A percentile compares a stretch with the other conserved stretches of the same genome.
Evolutionary conservation across 768 basidiomycete species (phyloP).

Genomic region (Naganishia vishniacii): DNA sequence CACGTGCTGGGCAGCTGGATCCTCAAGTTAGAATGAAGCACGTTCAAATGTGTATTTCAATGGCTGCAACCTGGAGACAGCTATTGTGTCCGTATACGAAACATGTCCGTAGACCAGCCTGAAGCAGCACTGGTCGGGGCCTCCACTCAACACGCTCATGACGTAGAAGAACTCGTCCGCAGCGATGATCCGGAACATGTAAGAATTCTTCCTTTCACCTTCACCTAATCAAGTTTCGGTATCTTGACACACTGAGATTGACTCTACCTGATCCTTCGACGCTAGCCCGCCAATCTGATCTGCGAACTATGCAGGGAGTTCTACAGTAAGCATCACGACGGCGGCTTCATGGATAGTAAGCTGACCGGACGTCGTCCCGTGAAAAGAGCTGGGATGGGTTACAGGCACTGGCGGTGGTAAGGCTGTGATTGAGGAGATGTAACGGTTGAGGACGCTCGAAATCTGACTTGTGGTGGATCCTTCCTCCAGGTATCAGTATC

Average conservation of each 20-base stretch:
- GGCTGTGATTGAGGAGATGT: background rate
- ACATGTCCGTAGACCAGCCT: constrained; percentile 5
- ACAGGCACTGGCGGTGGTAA: constrained; percentile 68
- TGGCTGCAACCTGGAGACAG: too few species aligned
- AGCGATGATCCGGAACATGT: constrained; percentile 53
- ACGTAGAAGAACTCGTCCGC: constrained; percentile 40
- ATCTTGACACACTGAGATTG: constrained; percentile 1
- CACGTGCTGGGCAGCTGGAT: constrained; percentile 1
- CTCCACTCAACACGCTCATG: constrained; percentile 5
- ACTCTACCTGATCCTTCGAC: constrained; percentile 1
- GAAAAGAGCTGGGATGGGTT: constrained; percentile 69
- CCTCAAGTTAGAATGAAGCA: too few species aligned
- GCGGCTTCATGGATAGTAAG: background rate
- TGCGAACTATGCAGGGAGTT: constrained; percentile 77
- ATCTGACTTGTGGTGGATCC: too few species aligned
- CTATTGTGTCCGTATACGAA: too few species aligned
- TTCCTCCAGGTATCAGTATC: constrained; percentile 73
- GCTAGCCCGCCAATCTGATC: constrained; percentile 78
- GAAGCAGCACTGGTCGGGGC: constrained; percentile 7
- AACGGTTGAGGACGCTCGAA: too few species aligned
- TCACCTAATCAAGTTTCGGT: background rate
- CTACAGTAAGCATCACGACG: constrained; percentile 54
- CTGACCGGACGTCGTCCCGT: background rate
- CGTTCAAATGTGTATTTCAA: background rate
- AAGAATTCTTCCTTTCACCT: background rate